Percentiles rank a stretch among this genome's conserved stretches.
Evolutionary conservation across 129 eudicot species (phyloP).

Genomic region (sunflower (Helianthus annuus)): HanXRQr2.0-SUNRISE NC_035449.2:78721101-78721600

Average conservation of each 20-base stretch:
- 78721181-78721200: no score
- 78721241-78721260: no score
- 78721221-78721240: no score
- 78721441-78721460: conserved; percentile 94
- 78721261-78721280: no score
- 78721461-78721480: conserved; percentile 95
- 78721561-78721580: not conserved
- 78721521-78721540: conserved; percentile 42
- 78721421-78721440: conserved; percentile 88
- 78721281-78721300: conserved; percentile 14
- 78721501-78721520: conserved; percentile 87
- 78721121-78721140: no score
- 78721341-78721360: not conserved
- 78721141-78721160: no score
- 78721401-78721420: conserved; percentile 92
- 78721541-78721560: conserved; percentile 1
- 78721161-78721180: no score
- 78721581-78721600: not conserved
- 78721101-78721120: no score
- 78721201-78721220: no score
- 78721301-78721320: not conserved
- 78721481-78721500: conserved; percentile 73
- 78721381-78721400: conserved; percentile 51
- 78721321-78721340: not conserved
- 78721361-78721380: not conserved